phyloP scores from a whole-genome alignment of 257 asterid genomes.

The Petunia axillaris region DNA sequence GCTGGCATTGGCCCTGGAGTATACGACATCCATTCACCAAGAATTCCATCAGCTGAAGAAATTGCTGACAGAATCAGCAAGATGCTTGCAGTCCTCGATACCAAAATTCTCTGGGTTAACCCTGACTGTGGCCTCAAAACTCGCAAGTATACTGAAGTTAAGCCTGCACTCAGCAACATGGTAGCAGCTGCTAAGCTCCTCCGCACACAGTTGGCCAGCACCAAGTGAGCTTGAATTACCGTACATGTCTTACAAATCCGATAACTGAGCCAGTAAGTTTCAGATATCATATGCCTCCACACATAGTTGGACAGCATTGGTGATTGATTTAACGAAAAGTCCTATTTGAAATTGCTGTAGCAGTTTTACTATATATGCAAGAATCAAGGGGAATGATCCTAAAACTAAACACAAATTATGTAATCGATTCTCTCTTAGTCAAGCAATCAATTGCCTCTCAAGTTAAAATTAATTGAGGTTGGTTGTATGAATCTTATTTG shows the following conservation, averaged over 20 bases:
- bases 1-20: conserved; percentile 99
- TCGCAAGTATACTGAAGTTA: conserved; percentile 84
- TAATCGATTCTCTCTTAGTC: too few relatives aligned
- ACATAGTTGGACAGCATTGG: neutral
- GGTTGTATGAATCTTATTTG: conserved; percentile 14
- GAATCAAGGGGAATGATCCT: neutral
- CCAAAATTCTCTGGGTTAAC: conserved; percentile 96
- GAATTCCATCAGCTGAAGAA: conserved; percentile 87
- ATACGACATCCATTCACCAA: conserved; percentile 93
- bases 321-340: neutral
- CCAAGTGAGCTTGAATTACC: neutral
- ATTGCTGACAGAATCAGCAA: conserved; percentile 89
- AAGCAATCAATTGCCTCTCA: too few relatives aligned
- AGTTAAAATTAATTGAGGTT: too few relatives aligned
- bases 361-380: neutral
- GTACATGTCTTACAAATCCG: neutral
- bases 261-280: neutral
- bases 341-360: neutral
- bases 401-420: too few relatives aligned
- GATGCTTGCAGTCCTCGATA: conserved; percentile 94
- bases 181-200: conserved; percentile 88
- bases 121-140: conserved; percentile 98
- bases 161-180: conserved; percentile 90
- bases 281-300: neutral
- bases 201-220: conserved; percentile 43